Percentiles rank a stretch among this genome's conserved stretches.
Evolutionary conservation across 2,329 filamentous ascomycete genomes (phyloP).

Genomic region (Colletotrichum lupini): DNA sequence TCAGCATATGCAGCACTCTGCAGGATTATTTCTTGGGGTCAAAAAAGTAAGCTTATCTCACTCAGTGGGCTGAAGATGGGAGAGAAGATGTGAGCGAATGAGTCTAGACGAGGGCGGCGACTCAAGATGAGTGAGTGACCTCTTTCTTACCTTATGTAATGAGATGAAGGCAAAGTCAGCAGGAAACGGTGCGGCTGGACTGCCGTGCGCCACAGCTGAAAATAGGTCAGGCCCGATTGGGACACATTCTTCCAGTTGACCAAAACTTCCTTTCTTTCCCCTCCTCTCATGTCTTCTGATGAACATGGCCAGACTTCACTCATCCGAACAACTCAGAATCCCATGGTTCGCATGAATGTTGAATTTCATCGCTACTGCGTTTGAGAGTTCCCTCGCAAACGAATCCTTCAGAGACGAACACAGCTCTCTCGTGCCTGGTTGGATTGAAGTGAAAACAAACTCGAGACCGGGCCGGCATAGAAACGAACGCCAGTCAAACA

Average conservation of each 20-base stretch:
- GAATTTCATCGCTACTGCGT: neutral
- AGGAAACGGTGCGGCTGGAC: neutral
- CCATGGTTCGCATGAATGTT: neutral
- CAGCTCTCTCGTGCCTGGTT: neutral
- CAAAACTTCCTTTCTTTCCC: neutral
- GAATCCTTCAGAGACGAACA: conserved; percentile 12
- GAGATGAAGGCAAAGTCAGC: neutral
- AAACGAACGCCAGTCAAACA: neutral
- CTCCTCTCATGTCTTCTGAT: neutral
- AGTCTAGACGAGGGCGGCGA: neutral
- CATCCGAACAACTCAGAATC: neutral
- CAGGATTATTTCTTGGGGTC: neutral
- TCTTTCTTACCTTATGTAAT: neutral
- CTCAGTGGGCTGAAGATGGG: neutral
- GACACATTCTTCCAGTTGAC: neutral
- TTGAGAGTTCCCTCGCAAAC: neutral
- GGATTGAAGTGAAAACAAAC: neutral
- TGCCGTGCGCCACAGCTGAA: conserved; percentile 26
- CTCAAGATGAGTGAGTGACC: neutral
- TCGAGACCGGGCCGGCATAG: conserved; percentile 8
- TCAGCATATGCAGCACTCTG: neutral
- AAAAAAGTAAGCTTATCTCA: conserved; percentile 1
- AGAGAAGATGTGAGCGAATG: neutral
- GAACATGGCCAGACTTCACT: neutral
- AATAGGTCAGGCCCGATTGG: neutral